These are phyloP conservation scores for Priceomyces medius DNA, from an alignment of 805 yeast species.

Conservation along the genomic window DNA sequence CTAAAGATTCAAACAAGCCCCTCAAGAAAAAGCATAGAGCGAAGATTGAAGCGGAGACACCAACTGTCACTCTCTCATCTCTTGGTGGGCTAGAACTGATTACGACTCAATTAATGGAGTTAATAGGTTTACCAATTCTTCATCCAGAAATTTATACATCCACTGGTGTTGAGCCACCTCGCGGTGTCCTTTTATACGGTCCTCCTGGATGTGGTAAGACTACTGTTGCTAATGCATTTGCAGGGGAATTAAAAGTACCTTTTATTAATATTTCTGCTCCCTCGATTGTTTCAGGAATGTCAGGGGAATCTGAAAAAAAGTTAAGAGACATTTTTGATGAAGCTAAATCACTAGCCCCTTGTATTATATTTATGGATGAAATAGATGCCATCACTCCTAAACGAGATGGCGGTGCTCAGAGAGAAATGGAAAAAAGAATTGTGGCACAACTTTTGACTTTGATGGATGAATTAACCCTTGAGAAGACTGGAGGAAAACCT, in stretches of 20 bases:
- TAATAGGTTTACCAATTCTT: conserved; percentile 85
- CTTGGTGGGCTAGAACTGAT: conserved; percentile 89
- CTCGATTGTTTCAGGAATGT: conserved; percentile 96
- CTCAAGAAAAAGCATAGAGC: conserved; percentile 27
- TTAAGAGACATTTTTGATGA: conserved; percentile 91
- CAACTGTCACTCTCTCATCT: conserved; percentile 63
- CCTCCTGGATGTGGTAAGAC: conserved; percentile 99
- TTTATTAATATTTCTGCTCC: conserved; percentile 92
- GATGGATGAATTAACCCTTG: conserved; percentile 88
- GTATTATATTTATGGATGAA: conserved; percentile 90
- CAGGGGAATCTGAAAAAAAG: conserved; percentile 97
- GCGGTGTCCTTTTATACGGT: conserved; percentile 92
- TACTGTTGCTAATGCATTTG: conserved; percentile 91
- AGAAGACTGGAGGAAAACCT: conserved; percentile 88
- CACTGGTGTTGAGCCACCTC: conserved; percentile 92
- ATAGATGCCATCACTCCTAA: conserved; percentile 98
- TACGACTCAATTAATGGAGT: conserved; percentile 83
- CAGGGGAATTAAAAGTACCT: conserved; percentile 92
- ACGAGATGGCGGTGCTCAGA: conserved; percentile 89
- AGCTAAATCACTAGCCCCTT: conserved; percentile 87
- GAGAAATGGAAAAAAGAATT: conserved; percentile 96
- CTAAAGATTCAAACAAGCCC: conserved; percentile 45
- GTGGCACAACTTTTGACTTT: conserved; percentile 94
- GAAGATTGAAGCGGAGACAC: conserved; percentile 65
- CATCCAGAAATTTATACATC: conserved; percentile 89